Base-by-base conservation (phyloP, 2,329 filamentous ascomycete genomes). In the Tolypocladium album region DNA sequence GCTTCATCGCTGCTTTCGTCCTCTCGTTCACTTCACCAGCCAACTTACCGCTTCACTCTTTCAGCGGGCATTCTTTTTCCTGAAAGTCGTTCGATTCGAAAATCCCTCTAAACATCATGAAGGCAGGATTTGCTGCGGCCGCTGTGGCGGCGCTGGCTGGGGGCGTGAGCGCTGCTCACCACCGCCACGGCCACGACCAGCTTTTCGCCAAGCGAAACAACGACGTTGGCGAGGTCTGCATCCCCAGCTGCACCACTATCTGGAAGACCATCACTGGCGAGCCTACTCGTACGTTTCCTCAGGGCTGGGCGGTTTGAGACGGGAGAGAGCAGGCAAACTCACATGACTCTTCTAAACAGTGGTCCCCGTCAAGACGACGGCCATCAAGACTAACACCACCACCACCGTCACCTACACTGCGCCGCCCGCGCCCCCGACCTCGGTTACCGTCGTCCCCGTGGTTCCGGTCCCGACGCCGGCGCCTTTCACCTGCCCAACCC, bases 41-140 rank as follows among this genome's bases (percentile, higher is more conserved):
- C 68, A 71, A 79, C 75, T 70, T 67, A 87, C 87, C 87, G 87
- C 87, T 90, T 90, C 88, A 90, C 86, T 90, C 89, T 75, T 91
- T 92, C 78, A 92, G 89, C 89, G 88, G 89, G 84, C 87, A 86
- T 79, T 89, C 86, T 77, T 88, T 88, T 71, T 64, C 59, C 55
- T 59, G 36, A 57, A 43, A n/a, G 40, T 15, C 61, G 22, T 58
- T n/a, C 11, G 40, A 40, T 59, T 58, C 50, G 47, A 31, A 31
- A 52, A 31, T 15, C 15, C 47, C 15, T 20, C 24, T 31, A 53
- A 22, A 34, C 27, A 88, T 71, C 50, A 94, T 94, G 90, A 94
- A 89, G 88, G 85, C 81, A 70, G 80, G 81, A 70, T 73, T 88
- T 70, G 75, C 89, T 67, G 82, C 84, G 68, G 83, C 87, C 74